These are phyloP conservation scores for Populus pruinosa DNA, from an alignment of 345 rosid species.

Conservation along the genomic window DNA sequence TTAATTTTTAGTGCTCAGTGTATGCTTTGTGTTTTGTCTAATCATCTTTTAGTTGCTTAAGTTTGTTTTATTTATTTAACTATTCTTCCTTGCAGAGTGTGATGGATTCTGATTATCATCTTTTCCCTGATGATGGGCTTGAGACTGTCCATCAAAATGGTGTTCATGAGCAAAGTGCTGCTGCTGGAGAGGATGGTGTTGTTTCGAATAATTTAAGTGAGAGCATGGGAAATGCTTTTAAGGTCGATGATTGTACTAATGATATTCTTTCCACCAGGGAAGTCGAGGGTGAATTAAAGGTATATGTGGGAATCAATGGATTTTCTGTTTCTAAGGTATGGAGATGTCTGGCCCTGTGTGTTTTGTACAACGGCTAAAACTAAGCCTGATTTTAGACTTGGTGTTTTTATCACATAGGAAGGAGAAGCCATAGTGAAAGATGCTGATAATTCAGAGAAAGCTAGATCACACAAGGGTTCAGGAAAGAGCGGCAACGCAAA, in stretches of 20 bases:
- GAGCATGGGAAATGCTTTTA: neutral
- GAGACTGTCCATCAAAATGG: constrained; percentile 57
- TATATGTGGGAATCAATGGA: constrained; percentile 28
- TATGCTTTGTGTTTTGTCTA: neutral
- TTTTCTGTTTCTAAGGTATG: constrained; percentile 43
- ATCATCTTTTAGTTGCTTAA: neutral
- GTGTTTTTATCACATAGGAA: constrained; percentile 30
- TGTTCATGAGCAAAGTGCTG: constrained; percentile 30
- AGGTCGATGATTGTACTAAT: constrained; percentile 34
- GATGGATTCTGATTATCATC: constrained; percentile 53
- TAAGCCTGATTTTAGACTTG: constrained; percentile 8
- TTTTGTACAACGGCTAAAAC: neutral
- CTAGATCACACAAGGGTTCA: constrained; percentile 39
- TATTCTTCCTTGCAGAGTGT: constrained; percentile 7
- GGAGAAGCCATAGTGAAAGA: constrained; percentile 38
- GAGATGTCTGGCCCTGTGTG: constrained; percentile 11
- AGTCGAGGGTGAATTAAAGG: constrained; percentile 19
- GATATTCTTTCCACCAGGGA: constrained; percentile 19
- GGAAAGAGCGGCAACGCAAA: constrained; percentile 53
- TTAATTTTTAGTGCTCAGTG: neutral
- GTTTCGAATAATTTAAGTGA: constrained; percentile 27
- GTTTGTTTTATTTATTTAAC: neutral
- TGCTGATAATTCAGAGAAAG: constrained; percentile 30
- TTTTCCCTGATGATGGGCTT: constrained; percentile 36
- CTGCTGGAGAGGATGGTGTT: constrained; percentile 31